These are phyloP conservation scores for Candida germanica DNA, from an alignment of 805 yeast species.

Conservation along the genomic window DNA sequence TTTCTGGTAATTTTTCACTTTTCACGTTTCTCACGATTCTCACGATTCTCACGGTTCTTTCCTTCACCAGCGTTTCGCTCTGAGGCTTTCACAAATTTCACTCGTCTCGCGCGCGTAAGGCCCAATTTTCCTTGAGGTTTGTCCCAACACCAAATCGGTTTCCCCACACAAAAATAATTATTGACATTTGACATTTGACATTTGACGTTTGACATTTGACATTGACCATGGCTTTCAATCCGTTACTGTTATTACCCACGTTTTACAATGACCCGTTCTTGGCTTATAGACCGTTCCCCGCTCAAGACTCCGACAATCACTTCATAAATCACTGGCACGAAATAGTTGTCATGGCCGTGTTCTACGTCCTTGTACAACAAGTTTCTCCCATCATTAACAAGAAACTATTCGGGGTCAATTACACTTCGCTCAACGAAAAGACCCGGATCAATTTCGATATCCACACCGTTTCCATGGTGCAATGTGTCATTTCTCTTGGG, in stretches of 20 bases:
- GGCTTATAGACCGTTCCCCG: slow-evolving; percentile 45
- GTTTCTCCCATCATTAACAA: slow-evolving; percentile 52
- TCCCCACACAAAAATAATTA: too few species aligned
- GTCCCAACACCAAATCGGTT: too few species aligned
- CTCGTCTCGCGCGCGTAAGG: too few species aligned
- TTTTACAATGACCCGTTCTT: slow-evolving; percentile 42
- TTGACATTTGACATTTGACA: slow-evolving; percentile 1
- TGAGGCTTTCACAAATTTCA: too few species aligned
- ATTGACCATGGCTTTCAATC: too few species aligned
- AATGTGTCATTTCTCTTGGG: slow-evolving; percentile 62
- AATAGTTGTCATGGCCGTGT: slow-evolving; percentile 52
- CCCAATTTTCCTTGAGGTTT: too few species aligned
- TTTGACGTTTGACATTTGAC: too few species aligned
- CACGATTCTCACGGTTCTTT: too few species aligned
- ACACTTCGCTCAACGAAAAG: slow-evolving; percentile 45
- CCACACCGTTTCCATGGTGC: slow-evolving; percentile 86
- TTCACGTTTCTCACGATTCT: too few species aligned
- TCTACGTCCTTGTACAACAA: slow-evolving; percentile 57
- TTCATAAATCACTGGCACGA: slow-evolving; percentile 73
- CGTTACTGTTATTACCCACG: slow-evolving; percentile 18
- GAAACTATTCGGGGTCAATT: slow-evolving; percentile 49
- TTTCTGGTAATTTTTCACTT: too few species aligned
- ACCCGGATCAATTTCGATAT: slow-evolving; percentile 77
- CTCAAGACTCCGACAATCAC: slow-evolving; percentile 38
- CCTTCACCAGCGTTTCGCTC: too few species aligned